phyloP scores from a whole-genome alignment of 2,329 filamentous ascomycete genomes.

The Pezicula rhizophila region DNA sequence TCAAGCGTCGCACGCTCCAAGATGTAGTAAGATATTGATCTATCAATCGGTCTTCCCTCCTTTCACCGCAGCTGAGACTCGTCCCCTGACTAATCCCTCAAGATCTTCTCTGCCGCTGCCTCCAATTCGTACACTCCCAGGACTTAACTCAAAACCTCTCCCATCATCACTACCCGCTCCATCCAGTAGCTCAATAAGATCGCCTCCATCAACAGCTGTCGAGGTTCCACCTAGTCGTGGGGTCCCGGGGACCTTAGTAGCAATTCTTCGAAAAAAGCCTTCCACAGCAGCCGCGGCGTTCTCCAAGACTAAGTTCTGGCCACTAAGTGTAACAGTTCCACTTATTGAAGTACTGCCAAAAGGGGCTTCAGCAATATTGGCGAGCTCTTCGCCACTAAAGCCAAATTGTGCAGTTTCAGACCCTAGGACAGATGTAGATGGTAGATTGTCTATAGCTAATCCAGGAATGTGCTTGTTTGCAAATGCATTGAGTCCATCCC shows the following conservation, averaged over 20 bases:
- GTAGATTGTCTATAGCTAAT: slow-evolving; percentile 62
- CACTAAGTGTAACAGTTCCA: slow-evolving; percentile 36
- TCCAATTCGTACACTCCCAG: slow-evolving; percentile 11
- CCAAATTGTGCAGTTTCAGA: slow-evolving; percentile 53
- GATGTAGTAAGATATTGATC: background rate
- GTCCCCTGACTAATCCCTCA: slow-evolving; percentile 11
- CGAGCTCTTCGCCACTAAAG: slow-evolving; percentile 31
- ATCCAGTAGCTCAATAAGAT: slow-evolving; percentile 69
- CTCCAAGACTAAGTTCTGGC: slow-evolving; percentile 52
- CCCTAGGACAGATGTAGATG: slow-evolving; percentile 60
- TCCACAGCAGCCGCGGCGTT: slow-evolving; percentile 84
- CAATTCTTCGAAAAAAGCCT: slow-evolving; percentile 82
- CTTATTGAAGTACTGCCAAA: slow-evolving; percentile 6
- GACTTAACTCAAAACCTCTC: slow-evolving; percentile 23
- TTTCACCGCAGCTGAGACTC: slow-evolving; percentile 6
- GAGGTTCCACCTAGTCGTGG: slow-evolving; percentile 34
- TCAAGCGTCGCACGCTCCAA: too few relatives aligned
- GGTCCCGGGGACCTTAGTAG: slow-evolving; percentile 53
- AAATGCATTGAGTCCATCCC: slow-evolving; percentile 78
- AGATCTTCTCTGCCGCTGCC: slow-evolving; percentile 20
- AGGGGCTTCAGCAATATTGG: slow-evolving; percentile 39
- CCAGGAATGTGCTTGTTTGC: slow-evolving; percentile 78
- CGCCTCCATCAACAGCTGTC: slow-evolving; percentile 43
- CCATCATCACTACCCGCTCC: slow-evolving; percentile 51
- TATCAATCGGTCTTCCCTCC: slow-evolving; percentile 9